Evolutionary conservation across 2,329 filamentous ascomycete genomes (phyloP), one percentile per base, ranked within the genome.

Genomic region (Colletotrichum orbiculare): DNA sequence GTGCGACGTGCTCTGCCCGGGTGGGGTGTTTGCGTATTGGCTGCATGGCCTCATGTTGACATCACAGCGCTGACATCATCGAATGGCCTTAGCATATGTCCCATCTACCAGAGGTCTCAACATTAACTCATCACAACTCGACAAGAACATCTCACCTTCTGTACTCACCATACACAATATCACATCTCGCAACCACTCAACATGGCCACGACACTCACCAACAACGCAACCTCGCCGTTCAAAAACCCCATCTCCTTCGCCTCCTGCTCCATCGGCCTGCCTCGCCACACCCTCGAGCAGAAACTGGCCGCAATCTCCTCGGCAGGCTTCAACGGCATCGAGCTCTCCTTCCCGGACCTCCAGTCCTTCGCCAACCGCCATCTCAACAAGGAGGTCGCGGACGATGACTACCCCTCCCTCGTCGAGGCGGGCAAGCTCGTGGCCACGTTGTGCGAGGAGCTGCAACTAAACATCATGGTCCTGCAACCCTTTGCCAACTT

Each of bases 401-500:
- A 85, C 0, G 80, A 88, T 47, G 85, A 92, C 72, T 93, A 88
- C 69, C 77, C 84, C 15, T 76, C 83, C 3, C 80, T 94, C 1
- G 82, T 82, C 59, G 76, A 78, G 2, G 83, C 89, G 1, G 88
- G 85, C 0, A 72, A 72, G 13, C 79, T 86, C 43, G 84, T 92
- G 54, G 83, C 81, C 55, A 76, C 77, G 0, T 74, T 90, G 50
- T 88, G 85, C 53, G 77, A 84, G 34, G 78, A 83, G 10, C 79
- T 87, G 39, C 76, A 78, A 0, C 76, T 94, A 1, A 79, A 82
- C 41, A 84, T 94, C 60, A 82, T 94, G 74, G 90, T 93, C 80
- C 76, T 94, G 6, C 91, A 94, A 71, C 91, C 91, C 0, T 94
- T 94, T 70, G 79, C 87, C 13, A 91, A 93, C 70, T 93, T 93